phyloP scores from a whole-genome alignment of 441 rosid species.

The Bocquillonia castaneifolia region DNA sequence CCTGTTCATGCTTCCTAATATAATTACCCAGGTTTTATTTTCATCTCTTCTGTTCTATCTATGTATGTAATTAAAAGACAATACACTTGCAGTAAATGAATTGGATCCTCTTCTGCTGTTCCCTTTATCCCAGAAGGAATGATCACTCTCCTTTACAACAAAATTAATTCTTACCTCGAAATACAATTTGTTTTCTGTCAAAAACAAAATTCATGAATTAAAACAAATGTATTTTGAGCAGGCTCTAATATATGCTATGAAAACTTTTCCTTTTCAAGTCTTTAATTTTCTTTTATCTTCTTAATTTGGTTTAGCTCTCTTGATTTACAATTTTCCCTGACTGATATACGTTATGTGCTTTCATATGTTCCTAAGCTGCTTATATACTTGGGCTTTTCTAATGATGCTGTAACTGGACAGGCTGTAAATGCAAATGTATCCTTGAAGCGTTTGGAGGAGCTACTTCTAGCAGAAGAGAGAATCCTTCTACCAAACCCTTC shows the following conservation, averaged over 20 bases:
- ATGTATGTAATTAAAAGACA: not conserved
- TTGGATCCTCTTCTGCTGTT: not conserved
- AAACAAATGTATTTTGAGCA: not conserved
- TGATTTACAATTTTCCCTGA: not conserved
- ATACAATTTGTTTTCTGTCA: not conserved
- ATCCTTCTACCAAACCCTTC: slow-evolving; percentile 91
- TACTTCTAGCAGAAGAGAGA: slow-evolving; percentile 85
- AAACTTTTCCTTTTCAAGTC: not conserved
- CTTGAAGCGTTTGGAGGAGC: slow-evolving; percentile 89
- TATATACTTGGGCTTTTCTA: slow-evolving; percentile 18
- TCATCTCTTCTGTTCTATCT: slow-evolving; percentile 10
- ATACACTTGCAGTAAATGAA: not conserved
- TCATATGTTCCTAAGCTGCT: not conserved
- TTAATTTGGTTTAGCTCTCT: not conserved
- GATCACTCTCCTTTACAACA: not conserved
- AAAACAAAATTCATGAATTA: not conserved
- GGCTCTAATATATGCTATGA: not conserved
- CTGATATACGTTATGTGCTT: not conserved
- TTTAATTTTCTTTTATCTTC: not conserved
- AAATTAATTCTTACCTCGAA: not conserved
- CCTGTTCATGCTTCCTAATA: slow-evolving; percentile 88
- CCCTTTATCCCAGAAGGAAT: not conserved
- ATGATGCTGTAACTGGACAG: slow-evolving; percentile 38
- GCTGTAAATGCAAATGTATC: slow-evolving; percentile 94
- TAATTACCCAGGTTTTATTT: slow-evolving; percentile 79